Evolutionary conservation across 2,329 filamentous ascomycete genomes (phyloP), one percentile per base, ranked within the genome.

Genomic region (Nannizziopsis barbatae): DNA sequence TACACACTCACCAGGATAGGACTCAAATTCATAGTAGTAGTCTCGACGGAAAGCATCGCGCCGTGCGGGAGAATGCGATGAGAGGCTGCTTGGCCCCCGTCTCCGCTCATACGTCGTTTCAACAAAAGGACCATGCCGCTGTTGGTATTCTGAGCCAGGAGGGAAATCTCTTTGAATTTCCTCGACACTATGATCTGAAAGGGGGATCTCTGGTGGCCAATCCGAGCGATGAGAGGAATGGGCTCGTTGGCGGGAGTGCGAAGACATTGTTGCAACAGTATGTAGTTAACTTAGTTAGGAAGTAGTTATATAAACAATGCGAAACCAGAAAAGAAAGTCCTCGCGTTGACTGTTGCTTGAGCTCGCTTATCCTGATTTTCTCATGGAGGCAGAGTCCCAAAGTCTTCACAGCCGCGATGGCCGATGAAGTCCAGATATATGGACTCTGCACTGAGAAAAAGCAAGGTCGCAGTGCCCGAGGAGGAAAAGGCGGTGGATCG

Each of bases 111-210:
- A 45, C 9, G 39, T 32, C 0, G 18, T 32, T 15, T 45, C 43
- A 17, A 9, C 43, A 32, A 22, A n/a, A 31, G 43, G 18, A 18
- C 7, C 11, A 9, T 31, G 8, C 45, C 45, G 35, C 17, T 41
- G 30, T 22, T 42, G 38, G 14, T 41, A 47, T 15, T 36, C 31
- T 14, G 75, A 80, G 5, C 81, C 83, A 5, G 86, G 85, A 30
- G 86, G 86, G 59, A 93, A 94, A 57, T 93, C 85, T 56, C 87
- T 81, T 55, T 80, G 79, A 52, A 93, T 80, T 67, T 93, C 86
- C 68, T 95, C 89, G 61, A 93, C 68, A 22, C 48, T 30, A 2
- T 81, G 81, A 20, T 83, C 70, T 40, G 82, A 81, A 5, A 4
- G 20, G 2, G 20, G 22, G 17, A 14, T n/a, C 1, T 45, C 42